Conservation (phyloP, 2,329 filamentous ascomycete genomes). For the Phymatotrichopsis omnivora region DNA sequence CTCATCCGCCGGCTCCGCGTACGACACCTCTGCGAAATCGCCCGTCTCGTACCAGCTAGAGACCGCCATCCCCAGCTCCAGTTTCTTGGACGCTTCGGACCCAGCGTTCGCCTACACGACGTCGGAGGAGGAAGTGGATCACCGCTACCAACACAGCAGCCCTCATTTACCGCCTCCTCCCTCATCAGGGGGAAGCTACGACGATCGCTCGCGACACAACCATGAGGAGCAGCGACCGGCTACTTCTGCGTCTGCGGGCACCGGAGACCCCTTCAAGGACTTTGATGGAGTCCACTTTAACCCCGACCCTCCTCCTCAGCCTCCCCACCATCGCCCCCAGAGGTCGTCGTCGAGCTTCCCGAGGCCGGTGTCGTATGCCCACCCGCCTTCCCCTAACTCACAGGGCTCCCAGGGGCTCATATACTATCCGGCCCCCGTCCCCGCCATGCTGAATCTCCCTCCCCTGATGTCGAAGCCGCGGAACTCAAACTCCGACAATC, state of each 20-base stretch:
- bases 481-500: constrained; percentile 10
- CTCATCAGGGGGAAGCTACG: constrained; percentile 7
- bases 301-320: constrained; percentile 29
- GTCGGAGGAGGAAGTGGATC: constrained; percentile 12
- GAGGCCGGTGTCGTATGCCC: constrained; percentile 20
- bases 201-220: constrained; percentile 7
- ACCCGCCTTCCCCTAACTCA: constrained; percentile 23
- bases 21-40: no score
- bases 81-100: constrained; percentile 4
- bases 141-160: constrained; percentile 18
- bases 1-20: no score
- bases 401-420: constrained; percentile 50
- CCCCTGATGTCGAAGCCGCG: constrained; percentile 38
- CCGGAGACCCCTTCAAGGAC: constrained; percentile 55
- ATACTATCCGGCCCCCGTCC: constrained; percentile 90
- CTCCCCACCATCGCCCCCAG: constrained; percentile 25
- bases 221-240: constrained; percentile 17
- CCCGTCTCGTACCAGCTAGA: constrained; percentile 4
- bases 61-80: constrained; percentile 5
- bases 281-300: constrained; percentile 71
- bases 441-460: constrained; percentile 84
- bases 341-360: constrained; percentile 25
- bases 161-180: constrained; percentile 20
- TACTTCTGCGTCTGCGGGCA: constrained; percentile 20
- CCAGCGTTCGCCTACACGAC: constrained; percentile 6